These are phyloP conservation scores for Epichloe gansuensis DNA, from an alignment of 2,329 filamentous ascomycete species.

Conservation along the genomic window DNA sequence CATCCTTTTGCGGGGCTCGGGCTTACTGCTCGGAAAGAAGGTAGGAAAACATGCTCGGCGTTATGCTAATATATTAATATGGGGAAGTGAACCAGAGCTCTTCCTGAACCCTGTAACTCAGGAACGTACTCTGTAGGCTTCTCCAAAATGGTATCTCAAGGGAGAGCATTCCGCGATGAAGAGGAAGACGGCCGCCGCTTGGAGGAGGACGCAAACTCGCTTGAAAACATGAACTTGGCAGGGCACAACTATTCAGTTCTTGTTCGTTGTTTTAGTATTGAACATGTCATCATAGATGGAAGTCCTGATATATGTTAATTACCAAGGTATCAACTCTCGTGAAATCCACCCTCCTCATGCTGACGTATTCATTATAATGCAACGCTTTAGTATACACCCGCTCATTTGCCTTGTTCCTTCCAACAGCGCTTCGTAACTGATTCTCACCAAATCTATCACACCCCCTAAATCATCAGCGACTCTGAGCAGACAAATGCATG, in stretches of 20 bases:
- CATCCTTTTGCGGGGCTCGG: conserved; percentile 4
- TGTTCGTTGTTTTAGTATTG: too few relatives aligned
- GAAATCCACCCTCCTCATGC: too few relatives aligned
- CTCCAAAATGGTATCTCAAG: not conserved
- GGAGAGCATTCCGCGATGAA: not conserved
- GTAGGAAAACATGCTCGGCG: conserved; percentile 7
- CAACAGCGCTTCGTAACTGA: not conserved
- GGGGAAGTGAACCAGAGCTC: not conserved
- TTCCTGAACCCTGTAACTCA: not conserved
- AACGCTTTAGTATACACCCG: not conserved
- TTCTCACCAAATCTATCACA: too few relatives aligned
- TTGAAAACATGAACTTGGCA: not conserved
- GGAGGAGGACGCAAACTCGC: not conserved
- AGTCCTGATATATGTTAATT: too few relatives aligned
- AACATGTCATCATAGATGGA: too few relatives aligned
- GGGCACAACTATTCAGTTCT: too few relatives aligned
- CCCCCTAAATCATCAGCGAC: not conserved
- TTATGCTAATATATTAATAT: not conserved
- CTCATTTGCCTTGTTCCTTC: not conserved
- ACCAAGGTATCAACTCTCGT: too few relatives aligned
- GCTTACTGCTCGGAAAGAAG: conserved; percentile 12
- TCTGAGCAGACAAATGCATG: not conserved
- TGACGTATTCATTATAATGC: too few relatives aligned
- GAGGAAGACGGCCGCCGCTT: not conserved
- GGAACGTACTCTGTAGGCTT: not conserved